Base-by-base conservation (phyloP, 495 filamentous ascomycete genomes). In the Annulohypoxylon bovei region DNA sequence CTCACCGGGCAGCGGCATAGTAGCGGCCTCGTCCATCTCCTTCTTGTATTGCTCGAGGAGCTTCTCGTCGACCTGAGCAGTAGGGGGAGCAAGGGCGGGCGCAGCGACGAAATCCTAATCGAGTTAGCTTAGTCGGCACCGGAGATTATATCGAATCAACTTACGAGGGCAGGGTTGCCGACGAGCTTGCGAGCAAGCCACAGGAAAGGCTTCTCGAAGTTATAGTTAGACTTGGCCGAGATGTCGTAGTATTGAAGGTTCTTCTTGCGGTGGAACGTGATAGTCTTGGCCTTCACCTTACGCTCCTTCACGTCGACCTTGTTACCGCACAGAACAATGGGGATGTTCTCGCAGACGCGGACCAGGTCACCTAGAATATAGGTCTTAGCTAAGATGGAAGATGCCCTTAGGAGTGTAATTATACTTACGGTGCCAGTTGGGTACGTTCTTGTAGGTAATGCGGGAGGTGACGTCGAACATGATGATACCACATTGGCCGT, bases 211-310 rank as follows among this genome's bases (percentile, higher is more conserved):
- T 99, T 99, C 91, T 99, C 96, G 85, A 99, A 99, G 91, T 99
- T 99, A 87, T 99, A 99, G 86, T 99, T 99, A 74, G 94, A 97
- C 88, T 99, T 99, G 81, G 96, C 96, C 50, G 93, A 97, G 80
- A 99, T 99, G 71, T 99, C 96, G 88, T 99, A 99, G 89, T 99
- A 99, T 83, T 99, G 96, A 16, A 99, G 89, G 85, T 98, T 98
- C 91, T 99, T 99, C 90, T 99, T 99, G 79, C 96, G 94, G 87
- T 99, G 96, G 92, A 99, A 99, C 70, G 96, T 99, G 86, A 99
- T 99, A 76, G 95, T 96, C 92, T 99, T 99, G 74, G 96, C 96
- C 89, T 99, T 99, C 77, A 99, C 96, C 85, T 99, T 99, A 81
- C 96, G 92, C 89, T 99, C 96, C 90, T 99, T 99, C 69, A 99